phyloP scores from a whole-genome alignment of 495 filamentous ascomycete genomes.

The Aspergillus affinis region DNA sequence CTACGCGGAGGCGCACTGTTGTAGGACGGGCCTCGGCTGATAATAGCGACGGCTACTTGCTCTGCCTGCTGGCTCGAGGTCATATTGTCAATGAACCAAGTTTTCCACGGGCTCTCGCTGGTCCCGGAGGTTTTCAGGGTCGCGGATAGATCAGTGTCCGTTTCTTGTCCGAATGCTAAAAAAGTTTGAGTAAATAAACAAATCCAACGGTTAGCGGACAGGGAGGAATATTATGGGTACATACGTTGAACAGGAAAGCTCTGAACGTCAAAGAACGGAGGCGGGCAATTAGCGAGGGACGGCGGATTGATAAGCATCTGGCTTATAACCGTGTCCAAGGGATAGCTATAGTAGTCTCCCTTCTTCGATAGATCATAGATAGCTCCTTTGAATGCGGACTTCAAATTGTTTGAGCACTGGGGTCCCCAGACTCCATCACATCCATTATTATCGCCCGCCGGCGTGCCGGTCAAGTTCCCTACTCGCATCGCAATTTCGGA shows the following conservation, averaged over 20 bases:
- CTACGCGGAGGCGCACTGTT: conserved; percentile 24
- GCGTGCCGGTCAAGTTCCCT: conserved; percentile 41
- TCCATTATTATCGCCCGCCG: conserved; percentile 37
- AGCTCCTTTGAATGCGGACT: conserved; percentile 23
- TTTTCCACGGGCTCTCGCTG: conserved; percentile 36
- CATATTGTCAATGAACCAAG: conserved; percentile 42
- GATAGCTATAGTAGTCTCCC: conserved; percentile 31
- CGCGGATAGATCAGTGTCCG: conserved; percentile 26
- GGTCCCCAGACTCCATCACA: conserved; percentile 45
- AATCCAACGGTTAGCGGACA: not conserved
- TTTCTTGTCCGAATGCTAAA: conserved; percentile 39
- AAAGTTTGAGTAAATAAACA: conserved; percentile 6
- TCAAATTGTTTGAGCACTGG: conserved; percentile 37
- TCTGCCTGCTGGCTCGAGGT: conserved; percentile 35
- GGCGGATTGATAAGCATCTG: conserved; percentile 30
- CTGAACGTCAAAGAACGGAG: conserved; percentile 37
- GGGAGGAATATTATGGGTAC: conserved; percentile 10
- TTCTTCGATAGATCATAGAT: conserved; percentile 33
- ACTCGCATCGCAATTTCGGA: conserved; percentile 43
- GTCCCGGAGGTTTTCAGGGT: conserved; percentile 33
- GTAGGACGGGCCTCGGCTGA: conserved; percentile 38
- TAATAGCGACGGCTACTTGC: conserved; percentile 43
- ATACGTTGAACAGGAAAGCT: conserved; percentile 38
- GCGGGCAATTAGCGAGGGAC: conserved; percentile 28
- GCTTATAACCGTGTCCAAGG: conserved; percentile 32